These are phyloP conservation scores for Cordyceps javanica DNA, from an alignment of 2,329 filamentous ascomycete species.

Conservation along the genomic window DNA sequence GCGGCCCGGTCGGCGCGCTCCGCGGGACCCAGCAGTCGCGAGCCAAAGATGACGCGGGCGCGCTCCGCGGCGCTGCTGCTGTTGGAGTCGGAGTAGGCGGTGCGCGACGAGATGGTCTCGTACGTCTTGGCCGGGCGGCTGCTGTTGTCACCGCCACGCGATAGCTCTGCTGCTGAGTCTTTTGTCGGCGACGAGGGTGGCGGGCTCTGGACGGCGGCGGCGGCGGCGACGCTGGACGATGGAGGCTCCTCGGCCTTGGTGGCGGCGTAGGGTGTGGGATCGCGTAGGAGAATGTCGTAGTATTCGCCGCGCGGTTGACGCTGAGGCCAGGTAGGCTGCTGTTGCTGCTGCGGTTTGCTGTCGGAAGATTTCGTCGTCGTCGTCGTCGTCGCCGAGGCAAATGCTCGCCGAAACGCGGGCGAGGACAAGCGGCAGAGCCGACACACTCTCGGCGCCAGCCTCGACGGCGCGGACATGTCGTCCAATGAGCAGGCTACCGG, in stretches of 20 bases:
- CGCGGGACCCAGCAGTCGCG: conserved; percentile 66
- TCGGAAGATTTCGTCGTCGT: neutral
- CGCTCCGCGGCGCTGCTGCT: conserved; percentile 40
- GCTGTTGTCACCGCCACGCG: no score
- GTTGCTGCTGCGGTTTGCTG: neutral
- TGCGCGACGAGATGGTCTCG: conserved; percentile 6
- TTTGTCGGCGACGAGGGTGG: no score
- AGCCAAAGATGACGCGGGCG: conserved; percentile 72
- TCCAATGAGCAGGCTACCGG: neutral
- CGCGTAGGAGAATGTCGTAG: conserved; percentile 11
- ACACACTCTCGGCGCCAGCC: conserved; percentile 3
- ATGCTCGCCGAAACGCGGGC: neutral
- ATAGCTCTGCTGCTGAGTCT: no score
- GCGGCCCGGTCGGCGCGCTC: conserved; percentile 58
- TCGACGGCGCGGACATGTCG: conserved; percentile 2
- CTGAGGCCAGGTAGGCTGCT: conserved; percentile 8
- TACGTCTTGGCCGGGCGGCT: neutral
- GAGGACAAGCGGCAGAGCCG: conserved; percentile 2
- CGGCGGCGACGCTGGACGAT: neutral
- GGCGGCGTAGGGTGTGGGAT: conserved; percentile 6
- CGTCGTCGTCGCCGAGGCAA: neutral
- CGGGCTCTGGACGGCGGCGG: neutral
- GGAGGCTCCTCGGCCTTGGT: neutral
- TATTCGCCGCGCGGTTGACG: conserved; percentile 9
- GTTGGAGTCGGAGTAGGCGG: conserved; percentile 5